A percentile compares a stretch with the other conserved stretches of the same genome.
phyloP scores from a whole-genome alignment of 305 asterid genomes.

The Stenogyne calaminthoides region DNA sequence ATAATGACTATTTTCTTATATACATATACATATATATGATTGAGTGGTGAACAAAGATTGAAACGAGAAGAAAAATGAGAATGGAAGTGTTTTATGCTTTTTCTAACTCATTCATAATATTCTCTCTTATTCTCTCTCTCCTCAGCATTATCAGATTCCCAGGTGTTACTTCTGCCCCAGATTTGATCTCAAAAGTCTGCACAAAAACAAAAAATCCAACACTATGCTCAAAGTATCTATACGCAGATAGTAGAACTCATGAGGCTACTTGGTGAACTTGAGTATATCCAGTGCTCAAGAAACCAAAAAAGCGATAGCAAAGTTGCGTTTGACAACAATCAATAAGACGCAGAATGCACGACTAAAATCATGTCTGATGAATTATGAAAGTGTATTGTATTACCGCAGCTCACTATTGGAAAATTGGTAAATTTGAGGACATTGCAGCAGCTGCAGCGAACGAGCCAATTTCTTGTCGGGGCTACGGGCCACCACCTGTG shows the following conservation, averaged over 20 bases:
- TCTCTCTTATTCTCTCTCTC: neutral
- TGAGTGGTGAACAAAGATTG: neutral
- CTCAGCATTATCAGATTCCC: neutral
- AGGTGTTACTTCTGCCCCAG: neutral
- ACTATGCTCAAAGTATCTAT: slow-evolving; percentile 12
- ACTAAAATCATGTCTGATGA: slow-evolving; percentile 6
- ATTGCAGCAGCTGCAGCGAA: slow-evolving; percentile 29
- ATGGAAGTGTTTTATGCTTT: neutral
- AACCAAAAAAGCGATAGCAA: slow-evolving; percentile 9
- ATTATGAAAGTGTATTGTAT: slow-evolving; percentile 11
- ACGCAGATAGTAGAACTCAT: slow-evolving; percentile 2
- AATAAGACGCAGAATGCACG: neutral
- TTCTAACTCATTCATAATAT: neutral
- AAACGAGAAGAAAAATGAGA: neutral
- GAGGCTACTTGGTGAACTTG: slow-evolving; percentile 19
- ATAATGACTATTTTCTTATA: neutral
- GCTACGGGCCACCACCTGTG: neutral
- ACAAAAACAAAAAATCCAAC: slow-evolving; percentile 6
- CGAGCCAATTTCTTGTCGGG: slow-evolving; percentile 17
- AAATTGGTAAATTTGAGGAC: neutral
- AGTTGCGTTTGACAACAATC: neutral
- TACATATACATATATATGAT: neutral
- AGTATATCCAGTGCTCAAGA: slow-evolving; percentile 22
- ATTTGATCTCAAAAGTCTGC: slow-evolving; percentile 26
- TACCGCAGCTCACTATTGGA: slow-evolving; percentile 15